Base-by-base conservation (phyloP, 495 filamentous ascomycete genomes). In the Aspergillus coremiiformis region DNA sequence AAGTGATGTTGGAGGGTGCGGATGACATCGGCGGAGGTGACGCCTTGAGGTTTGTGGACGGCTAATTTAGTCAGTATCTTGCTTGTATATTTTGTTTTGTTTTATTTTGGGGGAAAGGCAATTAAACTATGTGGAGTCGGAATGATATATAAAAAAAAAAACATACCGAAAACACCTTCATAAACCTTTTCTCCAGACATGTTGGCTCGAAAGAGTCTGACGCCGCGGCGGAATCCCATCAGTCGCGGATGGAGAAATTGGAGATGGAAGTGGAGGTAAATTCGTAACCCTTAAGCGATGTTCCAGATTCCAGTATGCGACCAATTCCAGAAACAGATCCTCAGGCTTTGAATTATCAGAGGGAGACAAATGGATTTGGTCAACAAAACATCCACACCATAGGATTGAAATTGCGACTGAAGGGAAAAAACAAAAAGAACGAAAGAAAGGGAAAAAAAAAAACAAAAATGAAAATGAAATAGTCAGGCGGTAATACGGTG, bases 11-110 rank as follows among this genome's bases (percentile, higher is more conserved):
- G 89, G 37, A 93, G 79, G 56, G 87, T 82, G 58, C 92, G 89
- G 57, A 98, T 79, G 2, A 89, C 88, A 66, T 93, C 85, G 52
- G 90, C 90, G 23, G 92, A 96, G 68, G 81, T 85, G 58, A 90
- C 78, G 59, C 82, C 81, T 58, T 84, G 69, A 41, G 93, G 93
- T 71, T 98, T 98, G 74, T 98, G 89, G 65, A 96, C 83, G 64
- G 88, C 93, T 95, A 30, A 4, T n/a, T 2, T 10, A 26, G 15
- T 21, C 14, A 42, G 23, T 53, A 39, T 12, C 6, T 37, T 44
- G 10, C 8, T 6, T 32, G 12, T 48, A 12, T 30, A n/a, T n/a
- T n/a, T n/a, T n/a, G n/a, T n/a, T n/a, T n/a, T n/a, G n/a, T n/a
- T n/a, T n/a, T n/a, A n/a, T 22, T 22, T 21, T 49, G 20, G 21